phyloP scores from a whole-genome alignment of 2,329 filamentous ascomycete species.

The Trichoderma sp. region DNA sequence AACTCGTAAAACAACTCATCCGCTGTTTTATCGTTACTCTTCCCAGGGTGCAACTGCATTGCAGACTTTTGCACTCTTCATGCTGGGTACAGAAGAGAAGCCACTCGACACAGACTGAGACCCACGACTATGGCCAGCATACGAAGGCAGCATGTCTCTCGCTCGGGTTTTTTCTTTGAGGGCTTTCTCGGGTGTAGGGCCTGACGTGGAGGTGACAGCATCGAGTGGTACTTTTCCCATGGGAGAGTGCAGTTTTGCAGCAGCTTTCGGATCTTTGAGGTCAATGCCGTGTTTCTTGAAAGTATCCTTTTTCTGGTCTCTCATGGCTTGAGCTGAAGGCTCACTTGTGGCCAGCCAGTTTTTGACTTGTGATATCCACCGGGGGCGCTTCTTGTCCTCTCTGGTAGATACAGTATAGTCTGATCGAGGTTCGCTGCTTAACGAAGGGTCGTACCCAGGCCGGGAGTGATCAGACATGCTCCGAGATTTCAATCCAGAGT shows the following conservation, averaged over 20 bases:
- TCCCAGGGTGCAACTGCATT: slow-evolving; percentile 41
- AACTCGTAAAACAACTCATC: background rate
- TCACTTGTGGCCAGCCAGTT: slow-evolving; percentile 53
- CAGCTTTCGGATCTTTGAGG: slow-evolving; percentile 46
- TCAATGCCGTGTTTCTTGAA: slow-evolving; percentile 49
- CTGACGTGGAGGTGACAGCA: slow-evolving; percentile 49
- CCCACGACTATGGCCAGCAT: slow-evolving; percentile 31
- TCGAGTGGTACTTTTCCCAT: slow-evolving; percentile 48
- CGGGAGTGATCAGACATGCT: slow-evolving; percentile 28
- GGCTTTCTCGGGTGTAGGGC: slow-evolving; percentile 50
- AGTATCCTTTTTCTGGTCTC: slow-evolving; percentile 46
- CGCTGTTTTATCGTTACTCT: slow-evolving; percentile 24
- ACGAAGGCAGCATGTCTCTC: slow-evolving; percentile 36
- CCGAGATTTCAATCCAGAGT: slow-evolving; percentile 3
- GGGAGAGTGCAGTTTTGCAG: slow-evolving; percentile 50
- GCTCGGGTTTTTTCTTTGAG: slow-evolving; percentile 40
- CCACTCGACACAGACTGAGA: slow-evolving; percentile 42
- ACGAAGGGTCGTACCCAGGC: slow-evolving; percentile 32
- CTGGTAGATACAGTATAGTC: slow-evolving; percentile 12
- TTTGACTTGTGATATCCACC: slow-evolving; percentile 49
- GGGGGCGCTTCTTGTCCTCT: slow-evolving; percentile 32
- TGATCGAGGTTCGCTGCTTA: slow-evolving; percentile 28
- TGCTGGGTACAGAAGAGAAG: slow-evolving; percentile 37
- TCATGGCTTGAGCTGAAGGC: slow-evolving; percentile 52
- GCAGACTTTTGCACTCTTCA: slow-evolving; percentile 34